phyloP scores from a whole-genome alignment of 129 eudicot genomes.

The Pseudognaphalium luteoalbum region DNA sequence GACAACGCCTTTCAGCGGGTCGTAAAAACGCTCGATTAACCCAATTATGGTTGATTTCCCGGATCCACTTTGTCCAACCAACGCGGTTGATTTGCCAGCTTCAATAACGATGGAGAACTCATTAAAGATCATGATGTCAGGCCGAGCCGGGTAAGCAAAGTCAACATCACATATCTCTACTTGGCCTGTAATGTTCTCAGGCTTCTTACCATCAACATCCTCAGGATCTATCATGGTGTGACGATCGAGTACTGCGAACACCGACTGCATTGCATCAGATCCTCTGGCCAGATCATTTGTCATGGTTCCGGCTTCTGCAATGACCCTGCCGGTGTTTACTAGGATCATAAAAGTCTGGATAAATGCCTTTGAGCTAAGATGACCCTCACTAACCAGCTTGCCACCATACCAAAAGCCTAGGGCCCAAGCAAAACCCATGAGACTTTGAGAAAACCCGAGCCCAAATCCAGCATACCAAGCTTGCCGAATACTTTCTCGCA shows the following conservation, averaged over 20 bases:
- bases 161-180: conserved; percentile 43
- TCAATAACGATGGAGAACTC: no score
- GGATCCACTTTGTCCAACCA: no score
- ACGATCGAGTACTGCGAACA: conserved; percentile 64
- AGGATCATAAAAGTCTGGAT: conserved; percentile 62
- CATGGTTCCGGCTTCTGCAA: conserved; percentile 80
- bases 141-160: not conserved
- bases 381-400: conserved; percentile 47
- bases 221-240: conserved; percentile 60
- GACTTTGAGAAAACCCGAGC: conserved; percentile 65
- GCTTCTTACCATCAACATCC: conserved; percentile 48
- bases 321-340: conserved; percentile 68
- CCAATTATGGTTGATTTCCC: no score
- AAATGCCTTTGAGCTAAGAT: conserved; percentile 44
- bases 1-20: no score
- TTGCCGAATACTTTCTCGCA: conserved; percentile 59
- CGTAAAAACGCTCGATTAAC: no score
- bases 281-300: conserved; percentile 78
- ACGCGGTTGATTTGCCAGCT: no score
- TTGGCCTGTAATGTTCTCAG: conserved; percentile 47
- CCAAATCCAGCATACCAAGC: conserved; percentile 85
- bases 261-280: conserved; percentile 56
- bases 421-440: conserved; percentile 53
- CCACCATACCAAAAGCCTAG: conserved; percentile 84
- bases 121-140: no score